Conservation (phyloP, 495 filamentous ascomycete species). For the Penicillium alfredii region DNA sequence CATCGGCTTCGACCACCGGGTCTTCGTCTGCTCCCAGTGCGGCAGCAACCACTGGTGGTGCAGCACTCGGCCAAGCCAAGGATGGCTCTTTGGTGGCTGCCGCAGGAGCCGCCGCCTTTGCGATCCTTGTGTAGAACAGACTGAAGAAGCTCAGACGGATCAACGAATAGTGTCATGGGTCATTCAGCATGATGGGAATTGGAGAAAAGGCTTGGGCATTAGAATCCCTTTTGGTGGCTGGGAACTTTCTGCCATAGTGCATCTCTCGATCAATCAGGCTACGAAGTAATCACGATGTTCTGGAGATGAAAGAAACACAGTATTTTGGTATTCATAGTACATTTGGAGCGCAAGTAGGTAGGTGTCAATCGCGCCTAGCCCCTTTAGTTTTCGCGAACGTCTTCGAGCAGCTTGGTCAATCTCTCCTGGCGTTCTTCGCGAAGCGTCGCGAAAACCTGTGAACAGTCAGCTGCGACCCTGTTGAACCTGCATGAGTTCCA, state of each 20-base stretch:
- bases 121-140: conserved; percentile 26
- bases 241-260: no score
- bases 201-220: no score
- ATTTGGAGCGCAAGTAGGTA: conserved; percentile 2
- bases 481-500: conserved; percentile 1
- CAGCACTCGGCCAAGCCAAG: conserved; percentile 40
- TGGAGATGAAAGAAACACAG: no score
- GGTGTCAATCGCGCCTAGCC: conserved; percentile 1
- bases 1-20: conserved; percentile 7
- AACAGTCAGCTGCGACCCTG: conserved; percentile 29
- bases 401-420: conserved; percentile 31
- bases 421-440: conserved; percentile 42
- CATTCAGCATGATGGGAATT: no score
- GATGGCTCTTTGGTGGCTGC: conserved; percentile 30
- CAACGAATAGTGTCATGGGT: no score
- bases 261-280: no score
- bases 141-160: background rate
- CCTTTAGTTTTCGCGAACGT: conserved; percentile 20
- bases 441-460: conserved; percentile 41
- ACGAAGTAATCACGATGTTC: no score
- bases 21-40: conserved; percentile 14
- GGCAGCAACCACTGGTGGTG: conserved; percentile 29
- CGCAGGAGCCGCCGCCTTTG: conserved; percentile 30
- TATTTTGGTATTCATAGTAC: conserved; percentile 9
- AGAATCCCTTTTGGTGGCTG: no score